Base-by-base conservation (phyloP, 768 basidiomycete species). In the Mycena vulgaris region DNA sequence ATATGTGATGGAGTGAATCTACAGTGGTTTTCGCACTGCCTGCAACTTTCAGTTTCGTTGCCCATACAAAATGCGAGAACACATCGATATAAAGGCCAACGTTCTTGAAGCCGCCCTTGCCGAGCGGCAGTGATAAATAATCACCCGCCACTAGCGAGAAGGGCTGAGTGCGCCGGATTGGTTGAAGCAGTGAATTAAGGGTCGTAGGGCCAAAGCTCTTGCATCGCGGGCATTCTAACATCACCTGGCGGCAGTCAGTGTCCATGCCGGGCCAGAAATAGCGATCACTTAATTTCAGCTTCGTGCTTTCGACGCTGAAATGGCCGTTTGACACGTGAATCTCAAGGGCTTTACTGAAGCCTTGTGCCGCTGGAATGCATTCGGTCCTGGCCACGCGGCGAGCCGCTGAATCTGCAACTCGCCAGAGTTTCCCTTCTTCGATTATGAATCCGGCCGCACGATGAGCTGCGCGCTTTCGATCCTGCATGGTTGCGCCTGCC, bases 61-160 rank as follows among this genome's bases (percentile, higher is more conserved):
- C 79, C 77, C 78, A 80, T 0, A 80, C 63, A 28, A 70, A 67
- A 47, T 71, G 66, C 0, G 70, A 71, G 30, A 63, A 67, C 2
- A 64, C 66, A 23, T 81, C 79, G 2, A 78, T 49, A 39, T 71
- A 76, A 1, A 80, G 39, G 0, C 69, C 69, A 0, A 76, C 42
- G 0, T 69, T 77, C 42, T 75, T 67, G 59, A 62, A 78, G 3
- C 75, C 75, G 14, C 76, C 78, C 27, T 73, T 78, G 0, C 76
- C 79, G 0, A 55, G 31, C 5, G 78, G 80, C 21, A 80, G 31
- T 0, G 74, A 74, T 3, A 80, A 48, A 53, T 81, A 81, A 64
- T 81, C 79, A 0, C 68, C 80, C 0, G 76, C 77, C 0, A 81
- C 21, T 6, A 81, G 61, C 28, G 78, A 69, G 62, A 80, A 80